Evolutionary conservation across 164 flowering plant genomes (phyloP), one percentile per base, ranked within the genome.

Genomic region (Nymphaea thermarum): DNA sequence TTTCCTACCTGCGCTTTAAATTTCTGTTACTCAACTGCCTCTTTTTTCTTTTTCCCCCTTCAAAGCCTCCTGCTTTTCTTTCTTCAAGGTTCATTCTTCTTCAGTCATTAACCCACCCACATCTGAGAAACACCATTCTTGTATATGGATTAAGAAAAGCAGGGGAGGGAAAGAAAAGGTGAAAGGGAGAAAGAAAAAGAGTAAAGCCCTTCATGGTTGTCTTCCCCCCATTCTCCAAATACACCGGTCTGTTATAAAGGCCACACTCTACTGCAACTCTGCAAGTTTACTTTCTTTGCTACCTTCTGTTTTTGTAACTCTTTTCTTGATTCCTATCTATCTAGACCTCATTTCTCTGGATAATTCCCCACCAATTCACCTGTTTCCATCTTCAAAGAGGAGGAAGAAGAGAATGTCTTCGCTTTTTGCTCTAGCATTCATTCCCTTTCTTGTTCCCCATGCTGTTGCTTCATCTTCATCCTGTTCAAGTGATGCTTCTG

Each of bases 1-100:
- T 74, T 43, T 44, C 43, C 76, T 74, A 78, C 81, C 77, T 77
- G 18, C 70, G 68, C 84, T 84, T 87, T 80, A 85, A 82, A 84
- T 82, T 83, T 86, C 83, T 76, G 84, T 85, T 83, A 80, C 73
- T 78, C 86, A 80, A 84, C 82, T 79, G 81, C 83, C 57, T 59
- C 60, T 6, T 25, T 25, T 69, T 64, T 61, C 68, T 25, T 41
- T 57, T 71, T 51, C 44, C 64, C 67, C 60, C 44, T 61, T 66
- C 12, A 8, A 67, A 57, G 44, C 64, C 36, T 25, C 36, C 36
- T 25, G 36, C 36, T 25, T 25, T 25, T 25, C 36, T 25, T 25
- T 25, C 36, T 25, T 25, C 36, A 25, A 25, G 36, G 36, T 25
- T 25, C 36, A 25, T 25, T 25, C 1, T 25, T 25, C 36, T 25